These are phyloP conservation scores for Xylariaceae sp. DNA, from an alignment of 2,329 filamentous ascomycete species.

Conservation along the genomic window DNA sequence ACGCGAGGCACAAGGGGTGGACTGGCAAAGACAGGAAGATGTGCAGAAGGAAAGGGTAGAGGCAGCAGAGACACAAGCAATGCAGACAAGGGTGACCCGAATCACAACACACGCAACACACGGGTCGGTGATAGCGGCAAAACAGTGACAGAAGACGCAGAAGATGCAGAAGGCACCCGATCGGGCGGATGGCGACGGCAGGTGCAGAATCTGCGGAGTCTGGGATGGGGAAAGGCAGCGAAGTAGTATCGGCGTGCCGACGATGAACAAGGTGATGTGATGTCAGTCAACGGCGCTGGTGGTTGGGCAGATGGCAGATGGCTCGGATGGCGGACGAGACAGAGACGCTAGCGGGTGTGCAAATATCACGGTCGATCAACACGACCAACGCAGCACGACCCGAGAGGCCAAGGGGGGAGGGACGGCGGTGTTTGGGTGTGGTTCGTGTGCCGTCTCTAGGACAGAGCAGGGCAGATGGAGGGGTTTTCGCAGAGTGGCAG, in stretches of 20 bases:
- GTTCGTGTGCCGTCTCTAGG: constrained; percentile 25
- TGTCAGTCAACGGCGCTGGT: constrained; percentile 28
- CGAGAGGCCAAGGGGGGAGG: constrained; percentile 17
- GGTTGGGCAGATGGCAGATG: constrained; percentile 26
- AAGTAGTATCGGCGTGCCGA: constrained; percentile 11
- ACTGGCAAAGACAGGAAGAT: constrained; percentile 14
- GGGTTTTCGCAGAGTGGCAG: no score
- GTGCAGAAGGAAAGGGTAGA: no score
- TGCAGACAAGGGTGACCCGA: background rate
- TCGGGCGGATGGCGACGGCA: constrained; percentile 20
- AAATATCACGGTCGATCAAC: constrained; percentile 32
- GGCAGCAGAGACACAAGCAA: background rate
- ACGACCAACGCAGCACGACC: constrained; percentile 9
- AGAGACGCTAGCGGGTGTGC: constrained; percentile 26
- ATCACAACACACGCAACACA: constrained; percentile 2
- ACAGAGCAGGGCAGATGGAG: constrained; percentile 8
- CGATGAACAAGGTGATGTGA: constrained; percentile 25
- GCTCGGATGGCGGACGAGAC: constrained; percentile 15
- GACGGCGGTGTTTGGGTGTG: no score
- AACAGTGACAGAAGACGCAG: constrained; percentile 19
- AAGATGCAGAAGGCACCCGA: constrained; percentile 13
- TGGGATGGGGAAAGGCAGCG: background rate
- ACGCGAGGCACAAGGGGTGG: constrained; percentile 13
- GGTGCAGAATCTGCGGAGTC: background rate
- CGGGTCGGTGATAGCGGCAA: constrained; percentile 11